Base-by-base conservation (phyloP, 2,329 filamentous ascomycete genomes). In the Hypoxylon sp. region DNA sequence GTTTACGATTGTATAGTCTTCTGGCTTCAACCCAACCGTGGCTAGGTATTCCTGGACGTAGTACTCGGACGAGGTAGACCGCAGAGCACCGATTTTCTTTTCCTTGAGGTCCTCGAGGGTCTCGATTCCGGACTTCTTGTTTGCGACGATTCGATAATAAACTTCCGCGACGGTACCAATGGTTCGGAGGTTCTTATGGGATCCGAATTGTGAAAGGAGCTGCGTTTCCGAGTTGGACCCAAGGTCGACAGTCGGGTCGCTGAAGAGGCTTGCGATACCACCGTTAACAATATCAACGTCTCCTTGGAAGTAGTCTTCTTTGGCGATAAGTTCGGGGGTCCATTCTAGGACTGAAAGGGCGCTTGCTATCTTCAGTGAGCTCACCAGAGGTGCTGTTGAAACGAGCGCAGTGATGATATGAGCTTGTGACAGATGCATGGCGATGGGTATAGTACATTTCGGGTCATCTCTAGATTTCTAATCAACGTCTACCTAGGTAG, bases 211-310 rank as follows among this genome's bases (percentile, higher is more conserved):
- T 5, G 61, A 61, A 8, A 71, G 67, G 2, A 65, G 67, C 43
- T 71, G 69, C 2, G 69, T 71, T 49, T 71, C 69, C 27, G 69
- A 67, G 48, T 71, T 71, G 35, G 60, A 63, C 9, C 63, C 69
- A 1, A 71, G 60, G 50, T 71, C 69, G 31, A 70, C 51, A 26
- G 40, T 60, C 20, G 42, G 31, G 40, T 64, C 62, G 37, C 50
- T 51, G 3, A 51, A 56, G 6, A 71, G 61, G 45, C 56, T 67
- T n/a, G 65, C 55, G 7, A 71, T 66, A 15, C 69, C 69, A 25
- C 69, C 69, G 34, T 59, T 64, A 15, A 65, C 51, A 36, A 70
- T 60, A 5, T 55, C 25, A 16, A 60, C 58, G 9, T 43, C 52
- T 7, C 49, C 56, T 12, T 54, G 43, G 36, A 53, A 60, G 37